phyloP scores from a whole-genome alignment of 495 filamentous ascomycete genomes.

The Massariosphaeria phaeospora region DNA sequence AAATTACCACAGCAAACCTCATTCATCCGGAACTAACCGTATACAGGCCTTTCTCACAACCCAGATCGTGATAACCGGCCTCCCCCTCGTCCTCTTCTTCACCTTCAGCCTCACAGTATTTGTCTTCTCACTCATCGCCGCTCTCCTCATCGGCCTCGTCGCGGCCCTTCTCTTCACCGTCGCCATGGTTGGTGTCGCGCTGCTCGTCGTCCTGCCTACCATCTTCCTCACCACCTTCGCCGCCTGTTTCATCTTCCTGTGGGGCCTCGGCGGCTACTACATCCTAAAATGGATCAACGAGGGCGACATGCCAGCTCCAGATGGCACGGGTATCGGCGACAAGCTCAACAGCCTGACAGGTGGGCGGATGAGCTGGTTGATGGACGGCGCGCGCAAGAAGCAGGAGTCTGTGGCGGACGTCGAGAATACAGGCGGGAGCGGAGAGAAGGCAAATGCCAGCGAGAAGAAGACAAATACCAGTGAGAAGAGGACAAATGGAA shows the following conservation, averaged over 20 bases:
- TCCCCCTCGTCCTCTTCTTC: conserved; percentile 59
- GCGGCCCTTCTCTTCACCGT: conserved; percentile 53
- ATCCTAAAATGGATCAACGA: conserved; percentile 49
- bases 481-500: not conserved
- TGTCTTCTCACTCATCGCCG: conserved; percentile 51
- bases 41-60: conserved; percentile 49
- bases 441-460: not conserved
- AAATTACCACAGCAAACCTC: not conserved
- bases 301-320: conserved; percentile 22
- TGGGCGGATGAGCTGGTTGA: conserved; percentile 38
- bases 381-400: conserved; percentile 28
- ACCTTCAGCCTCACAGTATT: conserved; percentile 53
- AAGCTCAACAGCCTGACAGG: conserved; percentile 39
- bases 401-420: too few relatives aligned
- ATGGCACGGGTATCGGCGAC: conserved; percentile 38
- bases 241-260: conserved; percentile 58
- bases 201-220: conserved; percentile 58
- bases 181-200: conserved; percentile 58
- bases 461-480: too few relatives aligned
- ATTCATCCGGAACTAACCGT: not conserved
- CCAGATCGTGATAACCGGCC: conserved; percentile 51
- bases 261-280: conserved; percentile 55
- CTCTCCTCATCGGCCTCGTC: conserved; percentile 47
- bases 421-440: not conserved
- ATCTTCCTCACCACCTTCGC: conserved; percentile 54